Evolutionary conservation across 202 grass and related monocot genomes (phyloP), one percentile per base, ranked within the genome.

Genomic region (Carex arenaria): DNA sequence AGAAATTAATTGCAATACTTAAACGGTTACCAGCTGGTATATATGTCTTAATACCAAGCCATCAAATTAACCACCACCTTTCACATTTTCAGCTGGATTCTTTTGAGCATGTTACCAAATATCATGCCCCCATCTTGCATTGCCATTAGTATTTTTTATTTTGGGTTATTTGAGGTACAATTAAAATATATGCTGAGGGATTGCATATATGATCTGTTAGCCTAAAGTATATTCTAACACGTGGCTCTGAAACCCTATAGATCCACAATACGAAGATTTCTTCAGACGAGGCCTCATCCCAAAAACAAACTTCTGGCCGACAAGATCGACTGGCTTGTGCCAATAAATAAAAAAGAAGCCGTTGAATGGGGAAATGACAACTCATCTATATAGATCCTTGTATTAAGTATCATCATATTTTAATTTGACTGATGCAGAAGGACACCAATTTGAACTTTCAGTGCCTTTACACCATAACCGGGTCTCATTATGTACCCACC

Each of bases 181-280:
- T 38, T 38, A 38, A 38, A 81, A 90, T 98, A 78, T 95, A 98
- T 82, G 90, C 95, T 18, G 92, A 98, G 42, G 92, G 95, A 67
- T 98, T 74, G 36, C 4, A 38, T 90, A 92, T 90, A 54, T 94
- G 95, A 89, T 98, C 90, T 12, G 92, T 94, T 30, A 98, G 90
- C 86, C 90, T 98, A 10, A 98, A 98, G 10, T 98, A 98, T 82
- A 98, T 93, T 61, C 45, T 95, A 23, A 40, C 92, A 4, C 95
- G 95, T 79, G 90, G 90, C 8, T 94, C 95, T 11, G 85, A 81
- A 82, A 88, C 92, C 76, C 85, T 94, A 61, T 94, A 55, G 83
- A 93, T 15, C 90, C 95, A 7, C 19, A 30, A 79, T 98, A 98
- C 62, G 59, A 98, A 87, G 95, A 93, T 84, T 98, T 93, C 89